Evolutionary conservation across 305 asterid species (phyloP), one percentile per base, ranked within the genome.

Genomic region (Andrographis paniculata): DNA sequence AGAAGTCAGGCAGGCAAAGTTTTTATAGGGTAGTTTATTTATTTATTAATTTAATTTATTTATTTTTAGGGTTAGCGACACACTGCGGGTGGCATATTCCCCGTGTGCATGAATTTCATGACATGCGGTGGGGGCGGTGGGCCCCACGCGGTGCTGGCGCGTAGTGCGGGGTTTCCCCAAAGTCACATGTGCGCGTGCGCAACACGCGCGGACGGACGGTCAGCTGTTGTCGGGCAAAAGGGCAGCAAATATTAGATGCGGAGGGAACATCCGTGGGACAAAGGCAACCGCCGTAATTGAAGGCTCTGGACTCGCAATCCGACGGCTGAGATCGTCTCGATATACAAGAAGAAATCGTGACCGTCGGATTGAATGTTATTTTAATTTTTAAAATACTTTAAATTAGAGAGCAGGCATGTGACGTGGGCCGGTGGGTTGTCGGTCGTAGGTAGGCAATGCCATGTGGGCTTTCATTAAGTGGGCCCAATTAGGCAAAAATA

Each of bases 191-290:
- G 59, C 40, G 39, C 8, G 55, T 19, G 50, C 18, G 0, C 0
- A 0, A 21, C 30, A 24, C 30, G 30, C 8, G 30, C 8, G 30
- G 8, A 8, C 6, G 30, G 30, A 24, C 30, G 30, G 30, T 24
- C 30, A 24, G 30, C 43, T 15, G 35, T 28, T 75, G 83, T 69
- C 37, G 60, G 61, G 51, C 6, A 15, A 37, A 35, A 48, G 44
- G 52, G 20, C 14, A 58, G 56, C 75, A 56, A 28, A 1, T 27
- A 30, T 53, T 41, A 61, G 49, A 46, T 62, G 16, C 1, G 27
- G 17, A 40, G 67, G 75, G 73, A 45, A 63, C 73, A 62, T 15
- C 10, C 38, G 54, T 42, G 66, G 63, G 84, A 73, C 81, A 71
- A 45, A 40, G 48, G 18, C 70, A 70, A 61, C 73, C 42, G 62